Percentiles rank a stretch among this genome's conserved stretches.
phyloP scores from a whole-genome alignment of 2,329 filamentous ascomycete species.

The Pseudofabraea citricarpa region DNA sequence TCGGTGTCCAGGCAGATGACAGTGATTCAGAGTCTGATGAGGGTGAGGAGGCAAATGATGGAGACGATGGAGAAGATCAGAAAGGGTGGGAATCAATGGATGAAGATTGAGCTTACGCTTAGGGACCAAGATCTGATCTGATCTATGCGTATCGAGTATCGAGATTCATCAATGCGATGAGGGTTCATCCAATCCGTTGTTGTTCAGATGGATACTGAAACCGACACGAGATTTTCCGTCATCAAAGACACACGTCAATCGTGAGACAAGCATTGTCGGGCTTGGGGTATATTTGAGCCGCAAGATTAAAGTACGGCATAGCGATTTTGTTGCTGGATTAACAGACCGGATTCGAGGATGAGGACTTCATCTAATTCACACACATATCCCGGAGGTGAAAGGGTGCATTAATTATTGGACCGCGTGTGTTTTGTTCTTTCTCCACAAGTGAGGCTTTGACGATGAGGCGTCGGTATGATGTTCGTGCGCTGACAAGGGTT shows the following conservation, averaged over 20 bases:
- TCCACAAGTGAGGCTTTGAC: neutral
- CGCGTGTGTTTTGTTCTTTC: neutral
- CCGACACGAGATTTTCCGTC: no score
- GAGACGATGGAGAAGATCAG: slow-evolving; percentile 28
- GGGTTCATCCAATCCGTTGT: neutral
- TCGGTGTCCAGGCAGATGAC: slow-evolving; percentile 66
- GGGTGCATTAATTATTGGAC: neutral
- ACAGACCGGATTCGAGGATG: neutral
- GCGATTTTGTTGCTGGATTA: no score
- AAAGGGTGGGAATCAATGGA: slow-evolving; percentile 49
- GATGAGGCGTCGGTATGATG: neutral
- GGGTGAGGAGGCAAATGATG: slow-evolving; percentile 40
- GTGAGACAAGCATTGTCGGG: neutral
- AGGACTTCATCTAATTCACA: no score
- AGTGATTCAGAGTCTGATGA: slow-evolving; percentile 58
- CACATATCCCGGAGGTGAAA: no score
- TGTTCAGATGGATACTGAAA: neutral
- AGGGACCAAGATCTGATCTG: slow-evolving; percentile 4
- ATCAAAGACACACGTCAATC: slow-evolving; percentile 1
- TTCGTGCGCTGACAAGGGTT: neutral
- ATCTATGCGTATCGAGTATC: no score
- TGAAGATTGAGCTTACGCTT: slow-evolving; percentile 38
- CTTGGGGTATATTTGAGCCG: neutral
- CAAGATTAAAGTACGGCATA: neutral
- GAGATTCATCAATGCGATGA: neutral